Evolutionary conservation across 2,329 filamentous ascomycete genomes (phyloP), one percentile per base, ranked within the genome.

Genomic region (Pseudogymnoascus sp.): DNA sequence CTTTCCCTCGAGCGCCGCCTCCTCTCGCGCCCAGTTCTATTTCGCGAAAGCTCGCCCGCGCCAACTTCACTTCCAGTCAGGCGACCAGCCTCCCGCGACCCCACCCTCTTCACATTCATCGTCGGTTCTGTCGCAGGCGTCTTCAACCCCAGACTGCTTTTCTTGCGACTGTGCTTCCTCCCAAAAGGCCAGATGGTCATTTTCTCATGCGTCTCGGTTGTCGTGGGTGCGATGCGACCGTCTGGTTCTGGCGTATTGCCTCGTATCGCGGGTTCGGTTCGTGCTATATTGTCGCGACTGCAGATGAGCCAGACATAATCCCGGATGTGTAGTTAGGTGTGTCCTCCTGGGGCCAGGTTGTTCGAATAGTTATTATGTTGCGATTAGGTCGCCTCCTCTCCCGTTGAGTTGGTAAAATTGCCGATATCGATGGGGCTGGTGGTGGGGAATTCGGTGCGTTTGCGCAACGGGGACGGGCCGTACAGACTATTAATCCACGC

Each of bases 171-270:
- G 76, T 83, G 87, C 77, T 82, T 87, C 72, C 88, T 86, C 76
- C 87, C 82, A 76, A 96, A 96, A 66, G 87, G 90, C 91, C 91
- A 96, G 76, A 93, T 79, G 74, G 87, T 85, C 90, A 93, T 93
- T 60, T 68, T 74, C 68, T 70, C 70, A 71, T 72, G 44, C 47
- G 47, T 53, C 47, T 53, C 26, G 26, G 16, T 53, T 53, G 26
- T 53, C 47, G 47, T 33, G n/a, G 16, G 47, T 13, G 47, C 47
- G 47, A 53, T 53, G 47, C 47, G 47, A 53, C 47, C n/a, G 47
- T 31, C 47, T 53, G 26, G 24, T 13, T 53, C 26, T 31, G 47
- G 47, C 47, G 47, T 31, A n/a, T 53, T 53, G 47, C 24, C 24
- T 53, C 47, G 26, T 53, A 16, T 53, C 26, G 47, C 26, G 47